phyloP scores from a whole-genome alignment of 768 basidiomycete species.

The Rhodosporidiobolus odoratus region DNA sequence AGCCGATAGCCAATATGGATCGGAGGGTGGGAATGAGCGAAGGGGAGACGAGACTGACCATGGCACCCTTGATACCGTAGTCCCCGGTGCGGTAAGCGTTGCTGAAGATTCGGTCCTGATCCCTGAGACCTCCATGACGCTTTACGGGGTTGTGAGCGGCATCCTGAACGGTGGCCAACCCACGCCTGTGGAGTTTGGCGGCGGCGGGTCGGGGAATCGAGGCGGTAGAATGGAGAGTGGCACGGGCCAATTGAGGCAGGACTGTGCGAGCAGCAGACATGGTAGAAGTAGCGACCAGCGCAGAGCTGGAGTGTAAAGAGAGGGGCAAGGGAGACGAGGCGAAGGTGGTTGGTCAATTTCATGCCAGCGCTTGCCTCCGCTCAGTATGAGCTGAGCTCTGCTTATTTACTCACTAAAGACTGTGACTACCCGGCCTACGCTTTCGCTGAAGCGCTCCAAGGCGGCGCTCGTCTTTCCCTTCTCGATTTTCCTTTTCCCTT shows the following conservation, averaged over 20 bases:
- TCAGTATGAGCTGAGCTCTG: too few relatives aligned
- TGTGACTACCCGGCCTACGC: too few relatives aligned
- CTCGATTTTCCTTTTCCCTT: too few relatives aligned
- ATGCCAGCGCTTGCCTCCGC: too few relatives aligned
- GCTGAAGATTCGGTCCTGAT: conserved; percentile 63
- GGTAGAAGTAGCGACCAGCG: too few relatives aligned
- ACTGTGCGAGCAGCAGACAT: neutral
- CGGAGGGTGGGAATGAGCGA: neutral
- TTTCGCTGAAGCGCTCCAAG: too few relatives aligned
- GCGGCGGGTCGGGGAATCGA: conserved; percentile 16
- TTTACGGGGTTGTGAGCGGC: conserved; percentile 38
- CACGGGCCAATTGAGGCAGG: neutral
- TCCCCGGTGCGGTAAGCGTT: conserved; percentile 85
- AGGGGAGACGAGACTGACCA: conserved; percentile 53
- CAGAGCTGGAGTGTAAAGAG: too few relatives aligned
- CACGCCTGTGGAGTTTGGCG: conserved; percentile 4
- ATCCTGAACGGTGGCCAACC: conserved; percentile 68
- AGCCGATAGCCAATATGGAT: neutral
- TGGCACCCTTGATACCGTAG: conserved; percentile 84
- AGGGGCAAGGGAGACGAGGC: too few relatives aligned
- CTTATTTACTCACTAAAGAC: too few relatives aligned
- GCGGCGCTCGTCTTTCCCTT: too few relatives aligned
- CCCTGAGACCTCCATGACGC: conserved; percentile 81
- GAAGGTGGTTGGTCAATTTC: too few relatives aligned
- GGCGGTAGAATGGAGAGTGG: neutral